Conservation (phyloP, 805 yeast species). For the Ogataea parapolymorpha region DNA sequence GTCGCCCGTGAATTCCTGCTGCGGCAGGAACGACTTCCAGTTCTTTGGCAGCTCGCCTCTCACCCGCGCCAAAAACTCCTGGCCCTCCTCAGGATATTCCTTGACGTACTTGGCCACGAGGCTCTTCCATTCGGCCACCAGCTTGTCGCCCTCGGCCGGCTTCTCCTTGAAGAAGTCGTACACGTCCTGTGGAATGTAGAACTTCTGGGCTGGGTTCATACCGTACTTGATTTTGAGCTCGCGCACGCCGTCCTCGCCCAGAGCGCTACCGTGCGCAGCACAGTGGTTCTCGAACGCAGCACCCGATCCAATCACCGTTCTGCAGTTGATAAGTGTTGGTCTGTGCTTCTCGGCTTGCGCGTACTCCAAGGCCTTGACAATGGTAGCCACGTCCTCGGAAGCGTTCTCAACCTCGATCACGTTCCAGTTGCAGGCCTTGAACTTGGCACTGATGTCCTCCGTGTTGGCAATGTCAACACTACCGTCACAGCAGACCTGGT, state of each 20-base stretch:
- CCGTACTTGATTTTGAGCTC: slow-evolving; percentile 83
- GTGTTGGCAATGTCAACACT: slow-evolving; percentile 85
- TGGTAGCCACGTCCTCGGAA: slow-evolving; percentile 74
- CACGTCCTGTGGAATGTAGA: slow-evolving; percentile 81
- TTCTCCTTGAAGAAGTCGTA: slow-evolving; percentile 62
- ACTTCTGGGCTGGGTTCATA: slow-evolving; percentile 80
- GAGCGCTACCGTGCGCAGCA: slow-evolving; percentile 93
- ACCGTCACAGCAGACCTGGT: slow-evolving; percentile 96
- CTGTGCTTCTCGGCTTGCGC: slow-evolving; percentile 30
- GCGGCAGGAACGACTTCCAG: slow-evolving; percentile 81
- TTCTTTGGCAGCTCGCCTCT: slow-evolving; percentile 72
- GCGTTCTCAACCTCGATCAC: slow-evolving; percentile 67
- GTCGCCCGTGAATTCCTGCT: slow-evolving; percentile 79
- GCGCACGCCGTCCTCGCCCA: slow-evolving; percentile 86
- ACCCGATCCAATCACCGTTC: slow-evolving; percentile 93
- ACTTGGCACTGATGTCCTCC: slow-evolving; percentile 84
- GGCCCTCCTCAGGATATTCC: slow-evolving; percentile 74
- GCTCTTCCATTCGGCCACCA: slow-evolving; percentile 72
- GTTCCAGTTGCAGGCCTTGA: slow-evolving; percentile 95
- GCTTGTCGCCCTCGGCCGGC: slow-evolving; percentile 58
- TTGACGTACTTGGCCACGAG: slow-evolving; percentile 57
- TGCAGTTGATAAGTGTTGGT: slow-evolving; percentile 85
- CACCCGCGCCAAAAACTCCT: slow-evolving; percentile 76
- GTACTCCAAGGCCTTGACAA: slow-evolving; percentile 53
- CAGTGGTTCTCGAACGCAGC: slow-evolving; percentile 82